Conservation (phyloP, 805 yeast genomes). For the Kluyveromyces dobzhanskii region DNA sequence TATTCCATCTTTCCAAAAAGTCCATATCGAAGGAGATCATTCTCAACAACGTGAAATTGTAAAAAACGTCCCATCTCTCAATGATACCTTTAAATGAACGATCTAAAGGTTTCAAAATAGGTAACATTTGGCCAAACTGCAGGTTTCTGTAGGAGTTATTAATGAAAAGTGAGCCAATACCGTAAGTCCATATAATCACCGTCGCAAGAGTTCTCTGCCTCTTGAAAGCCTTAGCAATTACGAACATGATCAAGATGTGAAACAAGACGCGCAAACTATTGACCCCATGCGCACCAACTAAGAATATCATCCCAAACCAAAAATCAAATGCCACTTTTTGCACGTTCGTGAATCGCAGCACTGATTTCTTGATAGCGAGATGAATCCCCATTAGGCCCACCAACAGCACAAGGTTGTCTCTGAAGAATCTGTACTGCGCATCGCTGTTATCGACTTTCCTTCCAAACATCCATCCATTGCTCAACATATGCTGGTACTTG, state of each 20-base stretch:
- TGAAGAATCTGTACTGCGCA: slow-evolving; percentile 76
- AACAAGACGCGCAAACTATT: slow-evolving; percentile 52
- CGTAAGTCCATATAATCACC: slow-evolving; percentile 62
- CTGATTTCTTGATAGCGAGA: slow-evolving; percentile 36
- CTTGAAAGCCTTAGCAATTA: slow-evolving; percentile 18
- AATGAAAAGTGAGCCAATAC: slow-evolving; percentile 65
- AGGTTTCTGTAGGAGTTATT: slow-evolving; percentile 60
- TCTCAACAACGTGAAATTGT: slow-evolving; percentile 79
- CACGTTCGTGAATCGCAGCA: slow-evolving; percentile 19
- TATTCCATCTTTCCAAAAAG: slow-evolving; percentile 40
- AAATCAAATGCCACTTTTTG: slow-evolving; percentile 62
- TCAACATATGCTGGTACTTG: slow-evolving; percentile 48
- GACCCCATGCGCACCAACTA: slow-evolving; percentile 73
- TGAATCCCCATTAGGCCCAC: slow-evolving; percentile 50
- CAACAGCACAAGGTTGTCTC: slow-evolving; percentile 67
- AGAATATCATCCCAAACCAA: slow-evolving; percentile 57
- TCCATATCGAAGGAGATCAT: slow-evolving; percentile 80
- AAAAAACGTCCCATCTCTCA: slow-evolving; percentile 92
- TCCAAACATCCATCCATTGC: slow-evolving; percentile 86
- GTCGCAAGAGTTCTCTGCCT: slow-evolving; percentile 33
- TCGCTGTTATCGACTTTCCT: slow-evolving; percentile 91
- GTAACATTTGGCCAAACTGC: slow-evolving; percentile 37
- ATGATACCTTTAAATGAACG: slow-evolving; percentile 63
- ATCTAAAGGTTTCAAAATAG: slow-evolving; percentile 47
- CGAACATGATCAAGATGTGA: slow-evolving; percentile 49